phyloP scores from a whole-genome alignment of 495 filamentous ascomycete genomes.

The Rusavskia elegans region DNA sequence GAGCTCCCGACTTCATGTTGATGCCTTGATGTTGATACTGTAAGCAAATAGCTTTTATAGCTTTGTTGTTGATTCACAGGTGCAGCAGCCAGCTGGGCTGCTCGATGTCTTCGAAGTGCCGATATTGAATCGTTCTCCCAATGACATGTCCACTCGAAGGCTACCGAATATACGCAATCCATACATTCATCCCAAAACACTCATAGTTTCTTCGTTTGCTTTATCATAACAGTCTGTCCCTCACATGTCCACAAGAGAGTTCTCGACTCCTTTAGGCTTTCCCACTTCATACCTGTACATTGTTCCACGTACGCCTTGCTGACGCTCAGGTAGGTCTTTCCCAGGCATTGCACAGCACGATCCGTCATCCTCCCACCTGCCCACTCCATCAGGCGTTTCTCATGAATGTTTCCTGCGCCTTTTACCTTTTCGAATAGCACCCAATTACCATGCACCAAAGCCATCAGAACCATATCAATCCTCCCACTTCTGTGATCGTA shows the following conservation, averaged over 20 bases:
- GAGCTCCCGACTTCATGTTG: too few relatives aligned
- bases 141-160: too few relatives aligned
- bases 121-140: too few relatives aligned
- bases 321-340: conserved; percentile 61
- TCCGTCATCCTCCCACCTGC: conserved; percentile 52
- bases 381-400: conserved; percentile 62
- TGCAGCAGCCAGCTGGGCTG: too few relatives aligned
- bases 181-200: too few relatives aligned
- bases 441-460: conserved; percentile 71
- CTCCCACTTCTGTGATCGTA: conserved; percentile 42
- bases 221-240: conserved; percentile 53
- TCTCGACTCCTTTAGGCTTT: conserved; percentile 42
- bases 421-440: conserved; percentile 57
- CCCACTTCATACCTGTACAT: conserved; percentile 48
- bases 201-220: conserved; percentile 30
- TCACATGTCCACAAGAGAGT: conserved; percentile 70
- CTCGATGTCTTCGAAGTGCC: too few relatives aligned
- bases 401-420: conserved; percentile 58
- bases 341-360: conserved; percentile 70
- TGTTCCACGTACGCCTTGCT: conserved; percentile 41
- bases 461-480: conserved; percentile 48
- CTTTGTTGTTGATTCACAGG: too few relatives aligned
- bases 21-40: too few relatives aligned
- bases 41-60: too few relatives aligned
- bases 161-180: too few relatives aligned